Evolutionary conservation across 1,139 yeast species (phyloP), one percentile per base, ranked within the genome.

Genomic region (Diutina sp.): DNA sequence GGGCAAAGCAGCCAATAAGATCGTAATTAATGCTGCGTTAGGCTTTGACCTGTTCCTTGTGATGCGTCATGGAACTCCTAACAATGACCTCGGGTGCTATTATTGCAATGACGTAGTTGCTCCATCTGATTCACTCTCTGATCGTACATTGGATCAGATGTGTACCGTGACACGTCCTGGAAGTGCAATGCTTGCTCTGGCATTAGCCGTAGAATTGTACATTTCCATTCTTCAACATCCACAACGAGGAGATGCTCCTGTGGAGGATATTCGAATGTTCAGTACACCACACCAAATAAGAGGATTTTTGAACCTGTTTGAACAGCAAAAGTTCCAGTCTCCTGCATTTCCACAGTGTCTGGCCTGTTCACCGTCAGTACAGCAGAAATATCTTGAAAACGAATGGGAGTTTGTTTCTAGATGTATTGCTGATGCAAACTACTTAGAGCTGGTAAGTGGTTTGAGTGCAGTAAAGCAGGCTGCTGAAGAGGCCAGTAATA

Each of bases 151-250:
- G 59, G 99, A 93, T 69, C 98, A 93, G 68, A 93, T 93, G 97
- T 93, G 99, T 67, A 93, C 99, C 0, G 99, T 93, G 0, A 93
- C 99, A 0, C 74, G 99, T 53, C 99, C 99, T 0, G 99, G 99
- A 0, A 91, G 87, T 0, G 96, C 99, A 0, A 72, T 87, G 64
- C 72, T 90, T 69, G 98, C 99, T 0, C 80, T 96, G 0, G 83
- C 97, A 0, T 72, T 85, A 51, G 96, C 96, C 0, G 96, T 90
- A 0, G 99, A 93, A 66, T 71, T 95, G 12, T 67, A 89, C 61
- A 87, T 89, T 0, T 83, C 96, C 0, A 63, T 88, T 0, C 66
- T 90, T 53, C 98, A 93, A 66, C 87, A 85, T 62, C 82, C 83
- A 0, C 66, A 72, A 3, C 72, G 72, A 45, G 79, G 77, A 14